These are phyloP conservation scores for Magnusiomyces magnusii DNA, from an alignment of 1,139 yeast genomes.

Conservation along the genomic window DNA sequence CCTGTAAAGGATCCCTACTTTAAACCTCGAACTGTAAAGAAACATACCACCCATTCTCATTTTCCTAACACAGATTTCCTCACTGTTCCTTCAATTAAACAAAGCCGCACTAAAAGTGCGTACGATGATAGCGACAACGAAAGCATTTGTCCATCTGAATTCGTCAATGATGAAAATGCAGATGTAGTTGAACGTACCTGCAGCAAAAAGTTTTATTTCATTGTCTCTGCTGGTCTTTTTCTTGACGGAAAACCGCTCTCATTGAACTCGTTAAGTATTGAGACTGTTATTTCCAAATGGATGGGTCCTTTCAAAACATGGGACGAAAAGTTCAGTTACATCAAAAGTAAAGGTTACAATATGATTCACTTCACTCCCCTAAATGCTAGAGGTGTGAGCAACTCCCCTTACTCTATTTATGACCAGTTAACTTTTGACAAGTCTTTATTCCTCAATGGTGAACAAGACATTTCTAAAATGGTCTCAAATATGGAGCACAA, in stretches of 20 bases:
- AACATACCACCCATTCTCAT: neutral
- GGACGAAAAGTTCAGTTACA: conserved; percentile 54
- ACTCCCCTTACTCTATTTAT: conserved; percentile 86
- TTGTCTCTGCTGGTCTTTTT: conserved; percentile 69
- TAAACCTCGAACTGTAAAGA: neutral
- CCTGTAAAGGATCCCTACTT: conserved; percentile 24
- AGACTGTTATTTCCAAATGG: conserved; percentile 88
- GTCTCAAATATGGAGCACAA: conserved; percentile 46
- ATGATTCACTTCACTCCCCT: conserved; percentile 96
- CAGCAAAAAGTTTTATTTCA: conserved; percentile 62
- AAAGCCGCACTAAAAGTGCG: neutral
- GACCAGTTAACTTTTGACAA: conserved; percentile 81
- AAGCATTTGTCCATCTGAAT: conserved; percentile 1
- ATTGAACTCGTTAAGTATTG: conserved; percentile 73
- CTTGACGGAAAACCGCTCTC: conserved; percentile 53
- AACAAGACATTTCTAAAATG: conserved; percentile 41
- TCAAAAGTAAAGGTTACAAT: conserved; percentile 74
- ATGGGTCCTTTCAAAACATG: conserved; percentile 61
- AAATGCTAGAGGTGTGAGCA: conserved; percentile 78
- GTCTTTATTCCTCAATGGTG: conserved; percentile 44
- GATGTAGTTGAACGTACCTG: conserved; percentile 12
- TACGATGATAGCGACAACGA: neutral
- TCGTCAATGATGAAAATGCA: neutral
- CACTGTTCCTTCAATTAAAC: neutral
- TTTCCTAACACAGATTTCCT: neutral